Evolutionary conservation across 352 stramenopile genomes (phyloP).

Genomic region (Pythium aphanidermatum): DNA sequence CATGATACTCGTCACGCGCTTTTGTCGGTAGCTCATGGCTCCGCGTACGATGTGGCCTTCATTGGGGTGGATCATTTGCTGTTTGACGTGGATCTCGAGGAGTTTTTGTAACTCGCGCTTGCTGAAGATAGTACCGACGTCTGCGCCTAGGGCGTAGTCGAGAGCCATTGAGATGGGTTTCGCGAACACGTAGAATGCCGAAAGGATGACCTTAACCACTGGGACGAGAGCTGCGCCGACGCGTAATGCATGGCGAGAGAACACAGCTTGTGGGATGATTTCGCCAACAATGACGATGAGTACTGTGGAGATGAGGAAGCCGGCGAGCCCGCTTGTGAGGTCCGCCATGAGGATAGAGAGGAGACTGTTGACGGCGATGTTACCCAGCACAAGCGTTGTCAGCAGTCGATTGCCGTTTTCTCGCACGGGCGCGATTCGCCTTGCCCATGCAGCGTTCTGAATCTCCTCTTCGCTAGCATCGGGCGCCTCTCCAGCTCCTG

Average conservation of each 20-base stretch:
- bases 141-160: conserved; percentile 89
- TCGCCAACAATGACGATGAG: conserved; percentile 96
- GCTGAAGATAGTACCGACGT: conserved; percentile 95
- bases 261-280: conserved; percentile 90
- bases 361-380: conserved; percentile 95
- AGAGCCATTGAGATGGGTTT: conserved; percentile 89
- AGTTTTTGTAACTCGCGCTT: conserved; percentile 92
- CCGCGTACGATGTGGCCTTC: conserved; percentile 96
- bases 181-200: conserved; percentile 87
- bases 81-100: conserved; percentile 95
- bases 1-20: conserved; percentile 89
- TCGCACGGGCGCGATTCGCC: conserved; percentile 84
- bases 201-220: conserved; percentile 92
- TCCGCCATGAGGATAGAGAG: conserved; percentile 97
- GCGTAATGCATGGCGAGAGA: conserved; percentile 88
- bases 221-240: conserved; percentile 71
- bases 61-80: conserved; percentile 87
- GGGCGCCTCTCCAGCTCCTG: conserved; percentile 80
- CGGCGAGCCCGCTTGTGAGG: conserved; percentile 77
- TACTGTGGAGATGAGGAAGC: conserved; percentile 93
- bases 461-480: conserved; percentile 52
- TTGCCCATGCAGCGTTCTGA: conserved; percentile 43
- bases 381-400: conserved; percentile 96
- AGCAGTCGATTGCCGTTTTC: conserved; percentile 95
- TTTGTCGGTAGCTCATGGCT: conserved; percentile 70